Evolutionary conservation across 306 rosid species (phyloP), one percentile per base, ranked within the genome.

Genomic region (Geum urbanum): DNA sequence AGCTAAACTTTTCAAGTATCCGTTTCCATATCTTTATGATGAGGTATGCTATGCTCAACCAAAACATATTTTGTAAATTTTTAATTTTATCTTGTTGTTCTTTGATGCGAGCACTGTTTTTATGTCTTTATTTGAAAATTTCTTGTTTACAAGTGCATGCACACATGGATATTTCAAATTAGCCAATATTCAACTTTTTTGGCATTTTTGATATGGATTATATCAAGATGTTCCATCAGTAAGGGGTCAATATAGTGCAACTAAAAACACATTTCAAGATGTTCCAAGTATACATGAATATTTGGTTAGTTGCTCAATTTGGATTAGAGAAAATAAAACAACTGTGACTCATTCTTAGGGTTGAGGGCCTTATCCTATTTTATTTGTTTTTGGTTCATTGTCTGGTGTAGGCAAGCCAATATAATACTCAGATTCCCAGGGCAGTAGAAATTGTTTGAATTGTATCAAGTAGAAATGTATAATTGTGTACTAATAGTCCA

Each of bases 1-100:
- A 6, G 95, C 96, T 76, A 85, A 81, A 60, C 77, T 78, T 75
- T 84, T 85, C 64, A 84, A 76, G 40, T 94, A 90, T 78, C 92
- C 98, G 54, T 94, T 94, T 74, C 98, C 98, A 41, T 94, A 94
- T 80, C 78, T 90, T 24, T 88, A 88, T 44, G 98, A 94, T 9
- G 96, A 88, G 94, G 98, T 90, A 74, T 61, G 54, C 52, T 68
- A 19, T 46, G 20, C 63, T 55, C 75, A 69, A 19, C 71, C 51
- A 22, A 52, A n/a, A 32, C 49, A 16, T 66, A 58, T 54, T 70
- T 67, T 35, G 50, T 50, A 50, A 19, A 48, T 35, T 9, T 67
- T 13, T 19, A 12, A n/a, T 4, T 48, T 14, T 14, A 12, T 49
- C 1, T 49, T 49, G 18, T 4, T 15, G 14, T 50, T 15, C 6